A percentile compares a stretch with the other conserved stretches of the same genome.
phyloP scores from a whole-genome alignment of 768 basidiomycete species.

The Neoboletus magnificus region DNA sequence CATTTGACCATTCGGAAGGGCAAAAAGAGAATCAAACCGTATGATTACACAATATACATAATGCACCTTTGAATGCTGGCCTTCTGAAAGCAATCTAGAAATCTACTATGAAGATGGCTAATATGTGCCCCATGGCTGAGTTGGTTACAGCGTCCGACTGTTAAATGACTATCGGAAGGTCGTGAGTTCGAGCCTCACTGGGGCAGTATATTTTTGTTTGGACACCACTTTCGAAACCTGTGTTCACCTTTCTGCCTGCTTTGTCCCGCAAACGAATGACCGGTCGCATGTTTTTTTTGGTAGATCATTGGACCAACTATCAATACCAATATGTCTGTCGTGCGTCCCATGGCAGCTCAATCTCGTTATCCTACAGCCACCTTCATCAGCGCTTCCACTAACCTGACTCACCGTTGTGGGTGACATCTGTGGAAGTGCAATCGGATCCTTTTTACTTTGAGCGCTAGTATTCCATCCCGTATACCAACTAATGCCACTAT shows the following conservation, averaged over 20 bases:
- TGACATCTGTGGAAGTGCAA: not conserved
- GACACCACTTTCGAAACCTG: no score
- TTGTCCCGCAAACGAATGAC: no score
- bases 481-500: constrained; percentile 1
- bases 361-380: not conserved
- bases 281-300: not conserved
- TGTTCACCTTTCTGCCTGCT: no score
- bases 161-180: constrained; percentile 45
- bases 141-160: constrained; percentile 51
- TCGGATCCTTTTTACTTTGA: not conserved
- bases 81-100: no score
- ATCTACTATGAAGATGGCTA: fast-evolving
- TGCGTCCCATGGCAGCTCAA: no score
- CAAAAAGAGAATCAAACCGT: not conserved
- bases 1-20: not conserved
- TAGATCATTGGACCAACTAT: not conserved
- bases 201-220: constrained; percentile 33
- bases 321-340: not conserved
- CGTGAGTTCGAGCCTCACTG: constrained; percentile 54
- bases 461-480: constrained; percentile 1
- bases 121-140: constrained; percentile 48
- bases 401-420: not conserved
- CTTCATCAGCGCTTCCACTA: not conserved
- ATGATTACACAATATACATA: no score
- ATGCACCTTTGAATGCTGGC: not conserved